phyloP scores from a whole-genome alignment of 495 filamentous ascomycete genomes.

The Neohortaea acidophila region DNA sequence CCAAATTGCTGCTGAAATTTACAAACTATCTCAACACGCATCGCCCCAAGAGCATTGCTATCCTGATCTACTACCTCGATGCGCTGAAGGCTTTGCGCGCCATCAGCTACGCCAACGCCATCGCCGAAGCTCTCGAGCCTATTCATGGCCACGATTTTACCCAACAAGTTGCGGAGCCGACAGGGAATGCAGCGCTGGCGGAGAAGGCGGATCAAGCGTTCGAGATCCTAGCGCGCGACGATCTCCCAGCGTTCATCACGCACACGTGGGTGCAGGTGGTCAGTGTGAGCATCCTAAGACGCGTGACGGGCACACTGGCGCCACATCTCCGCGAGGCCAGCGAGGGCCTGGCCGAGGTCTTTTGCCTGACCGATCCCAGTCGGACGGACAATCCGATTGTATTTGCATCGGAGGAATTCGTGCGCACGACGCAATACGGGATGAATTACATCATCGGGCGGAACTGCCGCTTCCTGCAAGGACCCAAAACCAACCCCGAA shows the following conservation, averaged over 20 bases:
- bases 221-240: conserved; percentile 43
- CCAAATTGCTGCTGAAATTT: conserved; percentile 45
- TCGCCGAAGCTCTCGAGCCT: conserved; percentile 37
- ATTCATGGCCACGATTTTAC: conserved; percentile 34
- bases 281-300: conserved; percentile 38
- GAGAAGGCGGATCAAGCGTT: conserved; percentile 45
- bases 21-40: conserved; percentile 55
- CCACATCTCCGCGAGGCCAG: conserved; percentile 40
- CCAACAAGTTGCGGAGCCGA: conserved; percentile 29
- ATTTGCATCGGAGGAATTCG: conserved; percentile 55
- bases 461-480: conserved; percentile 53
- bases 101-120: conserved; percentile 54
- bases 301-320: conserved; percentile 42
- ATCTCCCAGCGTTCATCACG: conserved; percentile 57
- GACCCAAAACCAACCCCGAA: conserved; percentile 38
- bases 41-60: conserved; percentile 52
- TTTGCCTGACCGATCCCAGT: conserved; percentile 62
- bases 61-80: conserved; percentile 51
- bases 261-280: conserved; percentile 44
- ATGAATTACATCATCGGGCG: conserved; percentile 41
- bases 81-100: conserved; percentile 52
- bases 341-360: conserved; percentile 60
- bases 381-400: conserved; percentile 61
- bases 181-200: conserved; percentile 39
- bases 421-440: conserved; percentile 49